phyloP scores from a whole-genome alignment of 192 early-diverging fungal genomes.

The Coemansia brasiliensis region DNA sequence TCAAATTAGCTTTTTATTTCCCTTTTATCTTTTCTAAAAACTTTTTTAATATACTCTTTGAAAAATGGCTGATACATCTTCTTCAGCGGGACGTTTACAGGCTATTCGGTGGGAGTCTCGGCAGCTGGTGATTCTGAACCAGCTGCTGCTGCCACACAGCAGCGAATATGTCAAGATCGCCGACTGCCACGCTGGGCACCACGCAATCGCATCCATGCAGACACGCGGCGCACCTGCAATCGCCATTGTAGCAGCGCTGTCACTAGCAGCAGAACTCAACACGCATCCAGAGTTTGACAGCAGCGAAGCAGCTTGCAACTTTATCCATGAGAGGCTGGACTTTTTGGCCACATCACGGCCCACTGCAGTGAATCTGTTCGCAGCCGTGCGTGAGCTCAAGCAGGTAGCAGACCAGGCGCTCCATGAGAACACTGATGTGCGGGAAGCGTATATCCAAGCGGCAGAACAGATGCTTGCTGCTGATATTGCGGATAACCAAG shows the following conservation, averaged over 20 bases:
- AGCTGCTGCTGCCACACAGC: constrained; percentile 86
- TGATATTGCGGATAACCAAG: constrained; percentile 86
- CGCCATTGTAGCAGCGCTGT: constrained; percentile 91
- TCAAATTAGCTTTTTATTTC: too few relatives aligned
- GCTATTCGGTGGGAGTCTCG: constrained; percentile 50
- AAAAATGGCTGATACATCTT: too few relatives aligned
- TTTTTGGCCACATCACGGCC: constrained; percentile 89
- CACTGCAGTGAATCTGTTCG: constrained; percentile 96
- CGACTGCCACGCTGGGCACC: constrained; percentile 71
- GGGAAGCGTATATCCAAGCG: constrained; percentile 63
- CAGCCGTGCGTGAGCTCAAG: constrained; percentile 64
- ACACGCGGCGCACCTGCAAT: constrained; percentile 92
- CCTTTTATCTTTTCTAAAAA: background rate
- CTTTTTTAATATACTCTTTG: background rate
- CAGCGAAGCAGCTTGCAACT: constrained; percentile 47
- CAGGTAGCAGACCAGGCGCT: background rate
- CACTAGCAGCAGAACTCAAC: constrained; percentile 75
- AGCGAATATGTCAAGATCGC: constrained; percentile 71
- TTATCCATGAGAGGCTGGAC: constrained; percentile 63
- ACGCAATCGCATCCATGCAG: constrained; percentile 92
- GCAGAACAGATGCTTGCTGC: constrained; percentile 82
- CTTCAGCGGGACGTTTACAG: constrained; percentile 12
- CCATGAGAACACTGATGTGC: constrained; percentile 30
- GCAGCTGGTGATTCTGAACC: constrained; percentile 80
- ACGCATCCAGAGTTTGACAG: constrained; percentile 12